A percentile compares a stretch with the other conserved stretches of the same genome.
Evolutionary conservation across 345 rosid species (phyloP).

Genomic region (Moricandia arvensis): DNA sequence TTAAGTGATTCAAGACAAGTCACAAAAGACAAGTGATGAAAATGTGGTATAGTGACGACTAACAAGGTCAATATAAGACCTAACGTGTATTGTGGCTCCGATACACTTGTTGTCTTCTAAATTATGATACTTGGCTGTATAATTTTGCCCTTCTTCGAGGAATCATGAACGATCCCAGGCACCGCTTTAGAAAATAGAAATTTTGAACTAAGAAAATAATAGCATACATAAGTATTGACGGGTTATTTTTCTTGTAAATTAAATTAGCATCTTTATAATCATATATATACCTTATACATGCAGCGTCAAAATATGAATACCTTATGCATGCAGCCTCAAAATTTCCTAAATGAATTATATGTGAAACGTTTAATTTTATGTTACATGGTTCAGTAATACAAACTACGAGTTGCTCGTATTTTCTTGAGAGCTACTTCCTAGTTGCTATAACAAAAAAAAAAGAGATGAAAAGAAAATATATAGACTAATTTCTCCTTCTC

Average conservation of each 20-base stretch:
- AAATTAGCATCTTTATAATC: too few relatives aligned
- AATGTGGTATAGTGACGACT: constrained; percentile 3
- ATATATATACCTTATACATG: too few relatives aligned
- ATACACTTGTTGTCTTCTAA: constrained; percentile 29
- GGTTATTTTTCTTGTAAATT: not conserved
- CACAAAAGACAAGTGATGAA: not conserved
- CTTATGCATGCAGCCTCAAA: not conserved
- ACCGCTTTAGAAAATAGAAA: not conserved
- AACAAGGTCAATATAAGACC: constrained; percentile 18
- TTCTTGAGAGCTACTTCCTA: not conserved
- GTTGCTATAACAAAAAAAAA: not conserved
- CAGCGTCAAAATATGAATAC: too few relatives aligned
- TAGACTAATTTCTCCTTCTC: not conserved
- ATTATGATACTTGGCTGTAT: constrained; percentile 30
- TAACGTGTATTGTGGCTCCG: constrained; percentile 29
- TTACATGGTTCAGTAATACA: not conserved
- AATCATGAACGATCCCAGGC: not conserved
- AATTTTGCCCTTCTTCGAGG: not conserved
- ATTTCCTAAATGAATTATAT: not conserved
- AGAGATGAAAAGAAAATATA: not conserved
- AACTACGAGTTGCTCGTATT: not conserved
- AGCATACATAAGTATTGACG: not conserved
- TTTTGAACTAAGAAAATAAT: not conserved
- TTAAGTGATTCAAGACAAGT: constrained; percentile 8
- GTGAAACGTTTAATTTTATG: not conserved